Base-by-base conservation (phyloP, 2,329 filamentous ascomycete genomes). In the Sarocladium strictum region DNA sequence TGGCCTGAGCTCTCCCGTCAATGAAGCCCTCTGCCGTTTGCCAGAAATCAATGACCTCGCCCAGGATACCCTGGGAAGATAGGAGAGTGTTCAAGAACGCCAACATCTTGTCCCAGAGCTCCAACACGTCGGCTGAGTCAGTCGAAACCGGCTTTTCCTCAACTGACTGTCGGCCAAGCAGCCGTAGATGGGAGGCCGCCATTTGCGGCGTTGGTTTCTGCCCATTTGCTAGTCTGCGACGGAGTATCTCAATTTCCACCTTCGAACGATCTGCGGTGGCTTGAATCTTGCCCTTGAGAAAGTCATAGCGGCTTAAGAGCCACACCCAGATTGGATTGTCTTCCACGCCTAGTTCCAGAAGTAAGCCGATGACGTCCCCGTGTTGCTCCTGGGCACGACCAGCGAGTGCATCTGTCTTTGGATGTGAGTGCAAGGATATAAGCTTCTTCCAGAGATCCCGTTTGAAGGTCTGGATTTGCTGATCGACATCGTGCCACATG, bases 301-400 rank as follows among this genome's bases (percentile, higher is more conserved):
- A 86, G 59, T 96, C 90, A 65, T 92, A 95, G 45, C 90, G 85
- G 64, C 90, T 96, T 54, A 93, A 76, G 24, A 99, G 82, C 92
- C 94, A 99, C 11, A 95, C 81, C 89, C 90, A 96, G 58, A 99
- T 96, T 1, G 94, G 94, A 63, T 96, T 99, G 57, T 97, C 91
- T 10, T 96, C 88, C 2, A 96, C 91, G 6, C 94, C 95, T 19
- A 99, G 76, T 68, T 99, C 93, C n/a, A 99, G 74, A 53, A 99
- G 77, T 33, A 97, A 77, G 21, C 85, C 80, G 54, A 99, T 97
- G 49, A 97, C 77, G 65, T 96, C 90, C 83, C 97, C 90, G 64
- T 97, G 88, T 67, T 85, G 81, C 61, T 96, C 90, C 64, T 93
- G 90, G 5, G 81, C 76, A 37, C 85, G 67, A 7, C 79, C 78